phyloP scores from a whole-genome alignment of 2,329 filamentous ascomycete genomes.

The Colletotrichum cuscutae region DNA sequence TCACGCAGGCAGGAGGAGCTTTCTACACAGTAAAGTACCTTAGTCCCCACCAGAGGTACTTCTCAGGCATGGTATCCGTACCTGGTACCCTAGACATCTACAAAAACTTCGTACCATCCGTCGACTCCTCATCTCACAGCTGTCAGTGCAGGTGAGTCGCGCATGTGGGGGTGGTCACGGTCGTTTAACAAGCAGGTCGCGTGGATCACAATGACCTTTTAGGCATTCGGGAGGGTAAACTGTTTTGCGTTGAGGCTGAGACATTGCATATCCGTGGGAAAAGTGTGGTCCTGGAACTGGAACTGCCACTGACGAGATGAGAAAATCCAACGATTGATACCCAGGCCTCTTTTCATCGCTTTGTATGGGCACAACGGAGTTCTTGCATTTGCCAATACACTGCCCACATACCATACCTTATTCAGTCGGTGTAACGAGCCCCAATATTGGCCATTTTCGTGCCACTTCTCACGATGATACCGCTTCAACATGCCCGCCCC shows the following conservation, averaged over 20 bases:
- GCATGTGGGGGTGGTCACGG: conserved; percentile 3
- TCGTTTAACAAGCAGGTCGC: conserved; percentile 4
- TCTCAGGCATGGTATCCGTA: too few species aligned
- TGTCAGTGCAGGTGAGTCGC: conserved; percentile 27
- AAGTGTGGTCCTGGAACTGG: background rate
- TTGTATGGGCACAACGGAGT: background rate
- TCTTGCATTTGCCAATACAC: background rate
- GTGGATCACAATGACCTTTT: conserved; percentile 23
- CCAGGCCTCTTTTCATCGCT: background rate
- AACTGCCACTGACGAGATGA: background rate
- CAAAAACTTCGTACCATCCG: background rate
- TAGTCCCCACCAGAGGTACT: too few species aligned
- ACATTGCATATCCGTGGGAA: background rate
- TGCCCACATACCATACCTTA: background rate
- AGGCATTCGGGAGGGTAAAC: background rate
- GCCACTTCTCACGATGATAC: background rate
- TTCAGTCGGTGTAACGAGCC: background rate
- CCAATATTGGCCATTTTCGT: background rate
- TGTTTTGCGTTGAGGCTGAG: conserved; percentile 29
- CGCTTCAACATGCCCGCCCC: background rate
- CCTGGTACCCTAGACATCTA: too few species aligned
- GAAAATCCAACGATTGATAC: background rate
- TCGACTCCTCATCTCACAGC: conserved; percentile 17
- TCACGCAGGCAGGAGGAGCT: background rate
- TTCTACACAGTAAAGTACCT: background rate